Evolutionary conservation across 2,329 filamentous ascomycete species (phyloP).

Genomic region (Trichoderma polysporum): DNA sequence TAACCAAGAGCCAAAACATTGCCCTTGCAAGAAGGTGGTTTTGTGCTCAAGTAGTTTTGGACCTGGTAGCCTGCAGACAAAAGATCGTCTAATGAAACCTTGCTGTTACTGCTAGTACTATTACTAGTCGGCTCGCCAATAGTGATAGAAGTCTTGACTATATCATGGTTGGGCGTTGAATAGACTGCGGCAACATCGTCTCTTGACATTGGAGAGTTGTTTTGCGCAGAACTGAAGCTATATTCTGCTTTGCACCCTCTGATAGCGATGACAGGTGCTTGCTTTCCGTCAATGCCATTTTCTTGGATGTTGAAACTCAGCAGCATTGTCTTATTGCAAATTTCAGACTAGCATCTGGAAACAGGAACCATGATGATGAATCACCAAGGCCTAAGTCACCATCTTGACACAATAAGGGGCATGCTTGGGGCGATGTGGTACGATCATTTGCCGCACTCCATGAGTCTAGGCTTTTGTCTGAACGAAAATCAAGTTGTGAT

Average conservation of each 20-base stretch:
- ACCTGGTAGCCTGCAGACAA: slow-evolving; percentile 6
- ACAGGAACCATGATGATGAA: no score
- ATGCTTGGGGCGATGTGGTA: no score
- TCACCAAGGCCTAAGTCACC: no score
- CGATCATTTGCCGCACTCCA: no score
- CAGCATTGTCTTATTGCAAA: no score
- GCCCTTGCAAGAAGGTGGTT: slow-evolving; percentile 21
- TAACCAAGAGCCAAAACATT: slow-evolving; percentile 23
- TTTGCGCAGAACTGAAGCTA: neutral
- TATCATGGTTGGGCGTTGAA: slow-evolving; percentile 12
- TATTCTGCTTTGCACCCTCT: slow-evolving; percentile 12
- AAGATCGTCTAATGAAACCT: neutral
- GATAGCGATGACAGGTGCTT: no score
- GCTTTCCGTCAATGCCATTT: no score
- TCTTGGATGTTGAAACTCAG: no score
- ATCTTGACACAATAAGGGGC: no score
- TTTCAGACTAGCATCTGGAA: no score
- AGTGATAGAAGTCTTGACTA: neutral
- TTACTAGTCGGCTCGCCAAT: slow-evolving; percentile 5
- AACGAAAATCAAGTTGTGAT: neutral
- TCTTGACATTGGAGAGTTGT: neutral
- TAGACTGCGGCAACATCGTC: slow-evolving; percentile 14
- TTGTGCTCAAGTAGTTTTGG: slow-evolving; percentile 13
- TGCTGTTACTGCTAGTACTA: neutral
- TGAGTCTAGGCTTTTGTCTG: neutral